Evolutionary conservation across 306 rosid species (phyloP).

Genomic region (Cyclanthera cordifolia): DNA sequence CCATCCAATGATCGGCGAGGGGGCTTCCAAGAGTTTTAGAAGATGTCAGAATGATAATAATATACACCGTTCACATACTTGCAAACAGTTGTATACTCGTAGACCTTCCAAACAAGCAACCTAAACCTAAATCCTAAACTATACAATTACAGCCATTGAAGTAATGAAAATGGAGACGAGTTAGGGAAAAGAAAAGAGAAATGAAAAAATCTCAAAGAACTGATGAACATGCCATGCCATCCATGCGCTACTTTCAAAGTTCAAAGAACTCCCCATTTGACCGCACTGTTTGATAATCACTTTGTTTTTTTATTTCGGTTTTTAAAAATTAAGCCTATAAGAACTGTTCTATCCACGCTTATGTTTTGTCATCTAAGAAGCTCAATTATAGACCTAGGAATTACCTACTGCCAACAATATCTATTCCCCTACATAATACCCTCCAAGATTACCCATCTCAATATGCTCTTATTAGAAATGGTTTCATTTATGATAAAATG

Average conservation of each 20-base stretch:
- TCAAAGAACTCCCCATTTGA: not conserved
- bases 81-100: not conserved
- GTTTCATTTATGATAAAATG: constrained; percentile 8
- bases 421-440: not conserved
- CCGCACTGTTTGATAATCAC: not conserved
- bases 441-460: not conserved
- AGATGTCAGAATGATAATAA: constrained; percentile 20
- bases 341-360: not conserved
- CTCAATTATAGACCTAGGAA: not conserved
- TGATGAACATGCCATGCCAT: not conserved
- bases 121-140: not conserved
- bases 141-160: not conserved
- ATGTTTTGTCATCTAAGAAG: not conserved
- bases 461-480: not conserved
- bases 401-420: not conserved
- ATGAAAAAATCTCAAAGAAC: not conserved
- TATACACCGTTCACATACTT: not conserved
- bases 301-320: too few relatives aligned
- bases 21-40: constrained; percentile 37
- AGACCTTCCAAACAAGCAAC: not conserved
- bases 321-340: too few relatives aligned
- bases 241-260: not conserved
- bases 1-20: constrained; percentile 77
- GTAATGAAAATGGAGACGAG: not conserved
- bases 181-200: not conserved